Conservation (phyloP, 2,329 filamentous ascomycete species). For the Apiospora malaysiana region DNA sequence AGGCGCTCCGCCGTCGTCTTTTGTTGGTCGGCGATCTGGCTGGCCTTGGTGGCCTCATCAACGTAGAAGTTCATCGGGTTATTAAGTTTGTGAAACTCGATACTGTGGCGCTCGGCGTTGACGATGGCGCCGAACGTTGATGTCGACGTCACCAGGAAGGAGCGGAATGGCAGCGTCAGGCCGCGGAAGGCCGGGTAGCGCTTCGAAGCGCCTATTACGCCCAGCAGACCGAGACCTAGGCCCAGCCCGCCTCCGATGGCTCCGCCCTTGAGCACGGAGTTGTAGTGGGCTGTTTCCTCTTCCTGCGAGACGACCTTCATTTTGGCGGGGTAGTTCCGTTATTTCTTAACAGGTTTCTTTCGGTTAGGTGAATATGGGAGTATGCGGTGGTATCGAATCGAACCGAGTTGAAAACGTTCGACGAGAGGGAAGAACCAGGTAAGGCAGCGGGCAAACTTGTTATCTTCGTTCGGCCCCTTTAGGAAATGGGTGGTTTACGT, state of each 20-base stretch:
- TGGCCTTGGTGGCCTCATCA: slow-evolving; percentile 64
- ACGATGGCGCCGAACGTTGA: slow-evolving; percentile 90
- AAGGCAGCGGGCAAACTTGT: not conserved
- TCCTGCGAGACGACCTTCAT: slow-evolving; percentile 98
- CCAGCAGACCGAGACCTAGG: slow-evolving; percentile 68
- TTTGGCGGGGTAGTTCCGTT: slow-evolving; percentile 36
- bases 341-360: not conserved
- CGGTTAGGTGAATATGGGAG: slow-evolving; percentile 18
- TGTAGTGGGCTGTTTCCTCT: slow-evolving; percentile 88
- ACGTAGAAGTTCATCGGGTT: slow-evolving; percentile 73
- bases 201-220: slow-evolving; percentile 69
- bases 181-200: slow-evolving; percentile 80
- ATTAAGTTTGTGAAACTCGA: slow-evolving; percentile 69
- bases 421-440: not conserved
- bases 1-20: slow-evolving; percentile 65
- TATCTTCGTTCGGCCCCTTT: not conserved
- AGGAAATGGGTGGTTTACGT: not conserved
- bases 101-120: slow-evolving; percentile 74
- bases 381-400: not conserved
- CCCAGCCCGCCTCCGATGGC: slow-evolving; percentile 74
- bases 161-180: slow-evolving; percentile 87
- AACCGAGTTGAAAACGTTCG: slow-evolving; percentile 6
- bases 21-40: slow-evolving; percentile 59
- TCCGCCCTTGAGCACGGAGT: slow-evolving; percentile 80
- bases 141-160: slow-evolving; percentile 84